Conservation (phyloP, 2,329 filamentous ascomycete genomes). For the Penicillium occitanis region DNA sequence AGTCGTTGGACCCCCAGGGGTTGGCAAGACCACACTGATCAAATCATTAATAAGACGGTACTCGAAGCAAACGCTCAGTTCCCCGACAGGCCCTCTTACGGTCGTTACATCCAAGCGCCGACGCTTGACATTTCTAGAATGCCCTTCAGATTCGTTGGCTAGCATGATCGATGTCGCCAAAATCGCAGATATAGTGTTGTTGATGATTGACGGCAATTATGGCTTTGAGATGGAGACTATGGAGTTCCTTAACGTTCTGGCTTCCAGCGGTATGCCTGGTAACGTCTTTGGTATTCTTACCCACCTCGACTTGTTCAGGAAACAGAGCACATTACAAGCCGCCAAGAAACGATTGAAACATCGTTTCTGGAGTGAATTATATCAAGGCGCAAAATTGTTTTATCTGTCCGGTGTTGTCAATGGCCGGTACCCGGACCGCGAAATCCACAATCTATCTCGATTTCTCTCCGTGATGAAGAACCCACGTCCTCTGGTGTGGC, state of each 20-base stretch:
- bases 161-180: constrained; percentile 97
- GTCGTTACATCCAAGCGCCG: constrained; percentile 96
- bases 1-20: constrained; percentile 88
- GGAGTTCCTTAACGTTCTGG: constrained; percentile 94
- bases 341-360: constrained; percentile 97
- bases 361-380: constrained; percentile 93
- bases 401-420: constrained; percentile 97
- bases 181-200: constrained; percentile 91
- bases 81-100: constrained; percentile 88
- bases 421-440: constrained; percentile 91
- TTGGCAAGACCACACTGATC: constrained; percentile 90
- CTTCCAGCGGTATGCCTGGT: constrained; percentile 94
- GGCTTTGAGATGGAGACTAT: constrained; percentile 99
- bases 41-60: constrained; percentile 93
- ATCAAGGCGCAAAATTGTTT: constrained; percentile 95
- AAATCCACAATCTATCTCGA: constrained; percentile 90
- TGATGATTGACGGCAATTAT: constrained; percentile 98
- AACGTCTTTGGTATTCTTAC: constrained; percentile 98
- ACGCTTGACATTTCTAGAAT: constrained; percentile 92
- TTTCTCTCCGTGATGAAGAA: constrained; percentile 99
- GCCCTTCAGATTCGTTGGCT: constrained; percentile 87
- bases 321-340: constrained; percentile 85
- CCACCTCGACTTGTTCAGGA: constrained; percentile 91
- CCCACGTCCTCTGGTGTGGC: constrained; percentile 90
- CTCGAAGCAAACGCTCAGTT: constrained; percentile 89